Evolutionary conservation across 2,329 filamentous ascomycete genomes (phyloP).

Genomic region (Botrytis sinoallii): DNA sequence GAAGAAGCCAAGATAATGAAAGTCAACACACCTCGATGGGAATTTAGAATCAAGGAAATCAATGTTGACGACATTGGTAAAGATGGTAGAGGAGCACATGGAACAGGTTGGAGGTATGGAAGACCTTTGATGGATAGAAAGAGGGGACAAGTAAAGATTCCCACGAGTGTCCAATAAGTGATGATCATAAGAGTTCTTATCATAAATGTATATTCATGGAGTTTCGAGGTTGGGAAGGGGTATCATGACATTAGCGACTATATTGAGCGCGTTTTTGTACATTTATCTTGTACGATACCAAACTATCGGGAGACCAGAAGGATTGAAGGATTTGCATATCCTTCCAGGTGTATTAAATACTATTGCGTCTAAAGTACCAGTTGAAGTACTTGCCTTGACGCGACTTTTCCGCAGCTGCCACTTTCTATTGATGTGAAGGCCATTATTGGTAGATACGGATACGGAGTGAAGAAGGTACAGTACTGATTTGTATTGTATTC

Average conservation of each 20-base stretch:
- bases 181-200: slow-evolving; percentile 20
- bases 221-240: slow-evolving; percentile 7
- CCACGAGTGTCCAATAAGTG: slow-evolving; percentile 49
- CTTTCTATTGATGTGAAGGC: background rate
- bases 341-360: background rate
- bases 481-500: background rate
- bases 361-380: background rate
- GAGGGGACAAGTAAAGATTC: slow-evolving; percentile 65
- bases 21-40: slow-evolving; percentile 50
- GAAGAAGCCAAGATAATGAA: slow-evolving; percentile 45
- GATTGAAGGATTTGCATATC: background rate
- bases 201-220: slow-evolving; percentile 16
- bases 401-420: background rate
- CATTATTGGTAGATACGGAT: background rate
- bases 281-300: slow-evolving; percentile 14
- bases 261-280: slow-evolving; percentile 4
- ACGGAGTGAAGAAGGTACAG: background rate
- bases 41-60: slow-evolving; percentile 61
- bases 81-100: slow-evolving; percentile 50
- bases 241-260: slow-evolving; percentile 18
- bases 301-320: background rate
- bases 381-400: background rate
- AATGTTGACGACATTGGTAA: slow-evolving; percentile 55
- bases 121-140: slow-evolving; percentile 60
- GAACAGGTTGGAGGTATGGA: slow-evolving; percentile 62